Base-by-base conservation (phyloP, 306 rosid species). In the Ceratonia siliqua region DNA sequence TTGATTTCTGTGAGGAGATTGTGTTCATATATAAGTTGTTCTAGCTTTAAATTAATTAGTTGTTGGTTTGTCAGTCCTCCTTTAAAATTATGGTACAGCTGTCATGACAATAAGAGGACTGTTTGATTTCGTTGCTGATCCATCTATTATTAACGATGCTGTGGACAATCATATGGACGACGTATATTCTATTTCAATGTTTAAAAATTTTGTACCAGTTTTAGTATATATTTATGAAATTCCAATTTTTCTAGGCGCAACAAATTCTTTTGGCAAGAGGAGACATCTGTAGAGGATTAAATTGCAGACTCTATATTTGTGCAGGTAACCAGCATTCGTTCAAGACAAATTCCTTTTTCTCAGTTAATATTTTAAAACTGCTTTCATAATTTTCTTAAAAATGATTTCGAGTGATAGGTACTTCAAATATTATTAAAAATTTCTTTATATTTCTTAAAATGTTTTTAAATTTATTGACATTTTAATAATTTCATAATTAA, bases 41-140 rank as follows among this genome's bases (percentile, higher is more conserved):
- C 6, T 11, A 33, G 5, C 17, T 21, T 1, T 68, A 28, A 61
- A 63, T 55, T 38, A 15, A 67, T 61, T 56, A 67, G 64, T 56
- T 12, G 65, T 55, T 41, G 73, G 46, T 82, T 62, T 56, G 79
- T n/a, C 89, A 94, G 98, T 90, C 87, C 28, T 94, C 89, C 86
- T 94, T 94, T 54, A 87, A 79, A 91, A 87, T 56, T 87, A 87
- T 75, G 97, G 98, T 52, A 92, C 91, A 20, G 98, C 97, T 57
- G 96, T 94, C 68, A 89, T 94, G 97, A 85, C 89, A 10, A 88
- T 87, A 55, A 82, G 88, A 36, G 94, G 91, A 75, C 88, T 94
- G 24, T 94, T 94, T 83, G 91, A 91, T 85, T 94, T 94, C 77
- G 87, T 94, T 79, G 94, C 89, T 39, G 97, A 91, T 87, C 84